A percentile compares a stretch with the other conserved stretches of the same genome.
Evolutionary conservation across 176 grass and related monocot species (phyloP).

Genomic region (Carex myosuroides): DNA sequence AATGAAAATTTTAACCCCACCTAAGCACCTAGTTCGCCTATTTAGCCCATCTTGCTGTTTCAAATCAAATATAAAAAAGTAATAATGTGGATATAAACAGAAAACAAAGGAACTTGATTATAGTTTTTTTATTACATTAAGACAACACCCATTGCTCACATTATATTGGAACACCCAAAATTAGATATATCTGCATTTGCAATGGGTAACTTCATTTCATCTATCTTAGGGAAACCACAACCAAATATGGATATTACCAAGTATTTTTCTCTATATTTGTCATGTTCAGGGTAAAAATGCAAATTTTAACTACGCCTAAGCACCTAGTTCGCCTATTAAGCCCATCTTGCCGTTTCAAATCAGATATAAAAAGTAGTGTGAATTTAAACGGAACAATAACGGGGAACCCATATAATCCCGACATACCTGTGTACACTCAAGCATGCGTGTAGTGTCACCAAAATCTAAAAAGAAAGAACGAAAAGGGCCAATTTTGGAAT

Average conservation of each 20-base stretch:
- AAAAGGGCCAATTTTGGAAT: not conserved
- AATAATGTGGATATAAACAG: too few species aligned
- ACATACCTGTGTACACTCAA: not conserved
- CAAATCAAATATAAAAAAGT: not conserved
- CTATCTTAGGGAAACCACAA: not conserved
- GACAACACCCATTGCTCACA: not conserved
- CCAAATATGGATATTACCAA: not conserved
- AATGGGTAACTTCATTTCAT: not conserved
- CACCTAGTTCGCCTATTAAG: not conserved
- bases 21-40: not conserved
- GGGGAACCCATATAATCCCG: not conserved
- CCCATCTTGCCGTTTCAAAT: not conserved
- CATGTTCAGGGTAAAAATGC: not conserved
- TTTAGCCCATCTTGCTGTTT: not conserved
- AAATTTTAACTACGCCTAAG: not conserved
- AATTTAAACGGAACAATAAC: slow-evolving; percentile 4
- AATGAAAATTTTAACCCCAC: not conserved
- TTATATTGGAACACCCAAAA: not conserved
- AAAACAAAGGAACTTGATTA: too few species aligned
- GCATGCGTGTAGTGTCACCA: not conserved
- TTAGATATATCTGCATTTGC: not conserved
- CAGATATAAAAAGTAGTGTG: not conserved
- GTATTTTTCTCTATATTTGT: not conserved
- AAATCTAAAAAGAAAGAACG: not conserved
- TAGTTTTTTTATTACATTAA: not conserved